Percentiles rank a stretch among this genome's conserved stretches.
phyloP scores from a whole-genome alignment of 495 filamentous ascomycete genomes.

The Podospora australis region DNA sequence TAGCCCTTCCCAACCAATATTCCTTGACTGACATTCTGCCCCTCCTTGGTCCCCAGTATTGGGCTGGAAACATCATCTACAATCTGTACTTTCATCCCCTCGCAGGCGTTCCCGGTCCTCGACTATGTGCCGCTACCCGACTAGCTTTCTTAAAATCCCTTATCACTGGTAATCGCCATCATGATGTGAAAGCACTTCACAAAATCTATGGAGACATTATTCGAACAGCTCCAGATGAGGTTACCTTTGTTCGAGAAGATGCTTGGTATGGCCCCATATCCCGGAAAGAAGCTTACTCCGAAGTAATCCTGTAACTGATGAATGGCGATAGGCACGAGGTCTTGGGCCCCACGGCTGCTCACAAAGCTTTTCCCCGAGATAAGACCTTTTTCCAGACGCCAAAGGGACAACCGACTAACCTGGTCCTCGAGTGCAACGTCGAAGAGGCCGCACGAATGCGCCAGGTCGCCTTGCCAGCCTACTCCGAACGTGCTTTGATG shows the following conservation, averaged over 20 bases:
- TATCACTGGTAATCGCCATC: background rate
- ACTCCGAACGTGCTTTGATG: background rate
- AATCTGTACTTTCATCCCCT: slow-evolving; percentile 4
- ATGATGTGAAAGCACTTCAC: background rate
- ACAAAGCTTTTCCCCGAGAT: background rate
- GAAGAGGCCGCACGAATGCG: background rate
- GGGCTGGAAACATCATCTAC: background rate
- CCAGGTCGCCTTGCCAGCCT: slow-evolving; percentile 3
- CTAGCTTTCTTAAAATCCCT: background rate
- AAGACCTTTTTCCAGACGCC: background rate
- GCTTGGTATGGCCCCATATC: no score
- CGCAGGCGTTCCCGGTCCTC: background rate
- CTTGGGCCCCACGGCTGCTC: background rate
- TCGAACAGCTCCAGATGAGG: background rate
- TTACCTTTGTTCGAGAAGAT: background rate
- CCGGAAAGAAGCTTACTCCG: no score
- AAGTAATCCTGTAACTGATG: no score
- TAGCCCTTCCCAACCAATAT: background rate
- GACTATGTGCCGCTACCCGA: background rate
- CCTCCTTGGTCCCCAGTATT: background rate
- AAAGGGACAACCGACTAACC: background rate
- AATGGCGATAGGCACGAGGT: background rate
- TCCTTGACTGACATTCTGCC: background rate
- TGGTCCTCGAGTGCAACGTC: background rate
- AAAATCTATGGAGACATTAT: background rate